Evolutionary conservation across 305 asterid species (phyloP).

Genomic region (Striga hermonthica): DNA sequence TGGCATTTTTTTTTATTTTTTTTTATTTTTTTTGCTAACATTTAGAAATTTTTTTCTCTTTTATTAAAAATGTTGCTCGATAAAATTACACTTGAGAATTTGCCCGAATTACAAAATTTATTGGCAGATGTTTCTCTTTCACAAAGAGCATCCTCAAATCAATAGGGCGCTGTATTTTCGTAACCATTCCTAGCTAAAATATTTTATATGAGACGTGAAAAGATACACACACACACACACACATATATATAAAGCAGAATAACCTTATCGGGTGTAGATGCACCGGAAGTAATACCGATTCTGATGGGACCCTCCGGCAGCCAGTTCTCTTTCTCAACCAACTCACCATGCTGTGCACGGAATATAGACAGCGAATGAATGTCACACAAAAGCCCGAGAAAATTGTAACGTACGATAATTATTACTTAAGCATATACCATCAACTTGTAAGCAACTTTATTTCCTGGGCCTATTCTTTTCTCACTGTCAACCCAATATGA

Average conservation of each 20-base stretch:
- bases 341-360: conserved; percentile 79
- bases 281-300: conserved; percentile 93
- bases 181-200: background rate
- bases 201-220: conserved; percentile 2
- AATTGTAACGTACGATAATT: conserved; percentile 10
- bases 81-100: background rate
- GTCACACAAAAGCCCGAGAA: background rate
- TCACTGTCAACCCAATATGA: conserved; percentile 93
- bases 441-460: conserved; percentile 73
- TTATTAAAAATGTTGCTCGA: background rate
- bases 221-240: background rate
- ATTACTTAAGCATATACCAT: conserved; percentile 46
- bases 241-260: conserved; percentile 1
- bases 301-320: conserved; percentile 89
- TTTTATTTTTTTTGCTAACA: background rate
- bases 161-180: background rate
- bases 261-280: conserved; percentile 99
- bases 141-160: too few relatives aligned
- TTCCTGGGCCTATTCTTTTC: conserved; percentile 92
- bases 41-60: too few relatives aligned
- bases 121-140: background rate
- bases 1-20: background rate
- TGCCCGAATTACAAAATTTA: background rate
- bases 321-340: conserved; percentile 86
- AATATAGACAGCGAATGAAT: conserved; percentile 5